A percentile compares a stretch with the other conserved stretches of the same genome.
Conservation (phyloP, 75 land plant genomes). For the Sequoiadendron giganteum region DNA sequence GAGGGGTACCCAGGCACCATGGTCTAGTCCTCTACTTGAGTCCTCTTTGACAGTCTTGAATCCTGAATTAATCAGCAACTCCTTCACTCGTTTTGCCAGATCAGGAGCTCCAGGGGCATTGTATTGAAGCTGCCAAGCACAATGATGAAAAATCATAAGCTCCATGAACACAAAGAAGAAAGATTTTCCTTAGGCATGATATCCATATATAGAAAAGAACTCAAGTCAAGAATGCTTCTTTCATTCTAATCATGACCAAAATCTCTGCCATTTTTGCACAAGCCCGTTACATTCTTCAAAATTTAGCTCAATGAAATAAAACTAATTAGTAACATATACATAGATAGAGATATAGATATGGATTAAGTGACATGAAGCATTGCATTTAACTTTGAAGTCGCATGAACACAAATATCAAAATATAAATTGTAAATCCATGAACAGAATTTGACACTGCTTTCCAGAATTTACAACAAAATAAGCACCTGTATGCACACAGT, state of each 20-base stretch:
- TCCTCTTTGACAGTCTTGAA: conserved; percentile 55
- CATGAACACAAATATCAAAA: not conserved
- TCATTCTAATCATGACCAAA: not conserved
- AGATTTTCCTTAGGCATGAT: not conserved
- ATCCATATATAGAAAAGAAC: not conserved
- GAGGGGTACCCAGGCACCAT: conserved; percentile 95
- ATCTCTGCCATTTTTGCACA: not conserved
- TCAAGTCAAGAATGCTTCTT: not conserved
- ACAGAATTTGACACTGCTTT: not conserved
- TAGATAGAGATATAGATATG: too few species aligned
- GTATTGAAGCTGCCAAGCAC: conserved; percentile 64
- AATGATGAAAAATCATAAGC: not conserved
- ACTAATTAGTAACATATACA: not conserved
- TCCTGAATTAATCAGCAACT: conserved; percentile 61
- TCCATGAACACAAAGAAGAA: not conserved
- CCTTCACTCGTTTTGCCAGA: conserved; percentile 66
- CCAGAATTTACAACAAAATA: not conserved
- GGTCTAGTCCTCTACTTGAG: conserved; percentile 75
- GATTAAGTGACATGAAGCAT: not conserved
- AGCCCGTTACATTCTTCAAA: not conserved
- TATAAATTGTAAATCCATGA: not conserved
- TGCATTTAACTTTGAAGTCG: not conserved
- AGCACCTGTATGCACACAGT: not conserved
- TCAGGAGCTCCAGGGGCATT: conserved; percentile 83
- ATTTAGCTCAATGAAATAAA: not conserved